Evolutionary conservation across 352 stramenopile species (phyloP).

Genomic region (Phytopythium sindhum): DNA sequence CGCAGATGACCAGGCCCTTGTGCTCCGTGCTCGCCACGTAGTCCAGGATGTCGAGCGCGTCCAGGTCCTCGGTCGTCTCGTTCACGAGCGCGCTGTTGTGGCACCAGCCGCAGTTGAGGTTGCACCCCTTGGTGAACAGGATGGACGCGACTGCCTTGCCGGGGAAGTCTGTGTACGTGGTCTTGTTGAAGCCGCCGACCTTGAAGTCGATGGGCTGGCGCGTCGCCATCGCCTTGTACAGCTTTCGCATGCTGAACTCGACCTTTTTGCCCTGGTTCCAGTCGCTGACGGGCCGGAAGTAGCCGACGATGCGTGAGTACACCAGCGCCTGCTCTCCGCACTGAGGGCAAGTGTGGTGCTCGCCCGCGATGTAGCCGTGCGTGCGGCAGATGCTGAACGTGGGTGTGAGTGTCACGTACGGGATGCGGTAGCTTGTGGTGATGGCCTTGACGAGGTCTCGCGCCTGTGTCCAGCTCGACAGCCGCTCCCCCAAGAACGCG

Average conservation of each 20-base stretch:
- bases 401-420: slow-evolving; percentile 26
- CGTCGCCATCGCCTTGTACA: slow-evolving; percentile 24
- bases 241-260: slow-evolving; percentile 31
- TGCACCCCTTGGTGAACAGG: slow-evolving; percentile 30
- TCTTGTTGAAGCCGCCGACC: slow-evolving; percentile 26
- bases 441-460: slow-evolving; percentile 23
- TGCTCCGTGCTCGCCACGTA: slow-evolving; percentile 28
- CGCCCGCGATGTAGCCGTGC: slow-evolving; percentile 22
- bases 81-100: slow-evolving; percentile 29
- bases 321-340: slow-evolving; percentile 23
- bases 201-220: slow-evolving; percentile 26
- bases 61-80: slow-evolving; percentile 21
- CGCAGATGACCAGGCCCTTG: slow-evolving; percentile 24
- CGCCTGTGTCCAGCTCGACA: slow-evolving; percentile 27
- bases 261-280: slow-evolving; percentile 30
- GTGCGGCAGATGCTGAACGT: slow-evolving; percentile 27
- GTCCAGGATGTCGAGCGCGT: slow-evolving; percentile 24
- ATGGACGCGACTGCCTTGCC: slow-evolving; percentile 21
- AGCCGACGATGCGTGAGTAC: slow-evolving; percentile 28
- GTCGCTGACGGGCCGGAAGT: slow-evolving; percentile 27
- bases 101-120: slow-evolving; percentile 28
- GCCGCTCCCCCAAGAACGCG: slow-evolving; percentile 23
- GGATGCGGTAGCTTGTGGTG: slow-evolving; percentile 22
- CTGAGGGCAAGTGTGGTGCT: slow-evolving; percentile 26
- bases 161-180: slow-evolving; percentile 24